phyloP scores from a whole-genome alignment of 305 asterid species.

The Fraxinus baroniana region DNA sequence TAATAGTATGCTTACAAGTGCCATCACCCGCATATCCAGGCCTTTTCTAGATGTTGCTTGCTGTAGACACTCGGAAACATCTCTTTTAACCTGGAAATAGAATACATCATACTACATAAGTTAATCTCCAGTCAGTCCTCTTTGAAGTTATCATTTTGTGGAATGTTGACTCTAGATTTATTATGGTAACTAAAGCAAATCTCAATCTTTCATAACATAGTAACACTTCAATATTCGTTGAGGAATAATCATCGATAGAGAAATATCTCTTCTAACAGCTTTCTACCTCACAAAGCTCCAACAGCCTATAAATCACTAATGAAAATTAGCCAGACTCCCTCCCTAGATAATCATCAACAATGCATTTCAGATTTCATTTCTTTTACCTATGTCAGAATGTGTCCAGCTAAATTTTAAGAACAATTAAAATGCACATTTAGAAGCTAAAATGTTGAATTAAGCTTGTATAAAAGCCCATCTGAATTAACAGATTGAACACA shows the following conservation, averaged over 20 bases:
- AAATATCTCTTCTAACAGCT: background rate
- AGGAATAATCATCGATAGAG: background rate
- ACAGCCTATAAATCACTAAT: no score
- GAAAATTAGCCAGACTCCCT: no score
- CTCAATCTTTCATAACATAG: background rate
- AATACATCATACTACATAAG: slow-evolving; percentile 6
- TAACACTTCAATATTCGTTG: background rate
- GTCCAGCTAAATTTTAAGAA: no score
- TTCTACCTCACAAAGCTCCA: no score
- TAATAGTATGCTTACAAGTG: slow-evolving; percentile 53
- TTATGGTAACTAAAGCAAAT: background rate
- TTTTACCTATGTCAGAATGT: no score
- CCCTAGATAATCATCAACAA: no score
- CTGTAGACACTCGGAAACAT: slow-evolving; percentile 69
- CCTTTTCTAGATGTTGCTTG: slow-evolving; percentile 61
- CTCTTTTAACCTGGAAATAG: slow-evolving; percentile 59
- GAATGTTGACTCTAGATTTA: background rate
- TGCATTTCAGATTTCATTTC: no score
- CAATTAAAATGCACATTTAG: no score
- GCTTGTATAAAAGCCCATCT: no score
- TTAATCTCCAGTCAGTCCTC: background rate
- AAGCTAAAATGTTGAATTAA: no score
- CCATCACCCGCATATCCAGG: slow-evolving; percentile 67
- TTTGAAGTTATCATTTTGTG: background rate
- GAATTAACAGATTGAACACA: no score